Evolutionary conservation across 352 stramenopile species (phyloP).

Genomic region (Phytophthora crassamura): DNA sequence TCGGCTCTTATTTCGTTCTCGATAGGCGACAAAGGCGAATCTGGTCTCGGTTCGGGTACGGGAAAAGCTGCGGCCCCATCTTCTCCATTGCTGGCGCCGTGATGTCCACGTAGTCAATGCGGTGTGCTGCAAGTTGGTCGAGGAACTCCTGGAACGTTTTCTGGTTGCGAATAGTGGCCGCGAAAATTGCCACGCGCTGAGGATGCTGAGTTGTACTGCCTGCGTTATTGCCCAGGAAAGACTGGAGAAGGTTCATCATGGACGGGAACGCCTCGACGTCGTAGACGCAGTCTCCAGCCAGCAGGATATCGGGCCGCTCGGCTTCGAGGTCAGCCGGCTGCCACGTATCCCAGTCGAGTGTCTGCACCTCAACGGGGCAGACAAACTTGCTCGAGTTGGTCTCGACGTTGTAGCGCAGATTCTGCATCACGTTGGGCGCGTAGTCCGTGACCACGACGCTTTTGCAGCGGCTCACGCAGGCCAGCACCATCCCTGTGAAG

Average conservation of each 20-base stretch:
- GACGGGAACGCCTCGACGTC: constrained; percentile 68
- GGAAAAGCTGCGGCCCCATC: constrained; percentile 56
- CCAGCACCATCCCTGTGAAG: constrained; percentile 71
- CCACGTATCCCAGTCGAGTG: constrained; percentile 81
- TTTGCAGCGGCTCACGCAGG: constrained; percentile 42
- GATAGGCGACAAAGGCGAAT: constrained; percentile 75
- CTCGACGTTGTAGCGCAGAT: constrained; percentile 84
- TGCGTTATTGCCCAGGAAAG: constrained; percentile 49
- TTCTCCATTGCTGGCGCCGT: constrained; percentile 44
- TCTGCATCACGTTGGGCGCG: constrained; percentile 83
- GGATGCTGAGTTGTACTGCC: background rate
- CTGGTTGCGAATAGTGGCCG: constrained; percentile 78
- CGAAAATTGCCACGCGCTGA: constrained; percentile 69
- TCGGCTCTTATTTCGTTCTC: constrained; percentile 25
- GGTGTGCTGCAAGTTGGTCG: constrained; percentile 53
- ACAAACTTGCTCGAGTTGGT: constrained; percentile 58
- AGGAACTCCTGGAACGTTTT: constrained; percentile 81
- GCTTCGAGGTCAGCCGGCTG: constrained; percentile 38
- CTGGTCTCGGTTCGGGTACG: constrained; percentile 70
- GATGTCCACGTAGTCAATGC: constrained; percentile 75
- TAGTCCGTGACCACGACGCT: constrained; percentile 79
- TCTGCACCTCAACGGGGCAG: constrained; percentile 62
- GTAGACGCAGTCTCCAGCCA: constrained; percentile 84
- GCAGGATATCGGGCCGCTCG: constrained; percentile 55
- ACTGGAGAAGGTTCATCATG: constrained; percentile 62